phyloP scores from a whole-genome alignment of 2,329 filamentous ascomycete genomes.

The Apiospora rasikravindrae region DNA sequence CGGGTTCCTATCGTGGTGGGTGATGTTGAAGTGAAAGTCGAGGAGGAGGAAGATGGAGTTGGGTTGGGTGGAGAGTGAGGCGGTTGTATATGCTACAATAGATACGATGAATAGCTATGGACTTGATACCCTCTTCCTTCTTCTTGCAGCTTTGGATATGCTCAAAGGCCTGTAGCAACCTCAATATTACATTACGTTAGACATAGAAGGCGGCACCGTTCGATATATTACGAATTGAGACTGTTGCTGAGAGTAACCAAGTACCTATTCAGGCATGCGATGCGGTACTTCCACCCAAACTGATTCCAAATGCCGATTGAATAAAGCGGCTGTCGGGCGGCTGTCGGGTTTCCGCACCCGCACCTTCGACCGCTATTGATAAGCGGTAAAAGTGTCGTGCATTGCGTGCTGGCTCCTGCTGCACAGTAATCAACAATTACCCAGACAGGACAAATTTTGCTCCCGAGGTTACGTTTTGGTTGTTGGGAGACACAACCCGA shows the following conservation, averaged over 20 bases:
- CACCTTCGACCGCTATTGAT: background rate
- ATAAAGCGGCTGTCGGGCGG: background rate
- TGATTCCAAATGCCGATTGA: background rate
- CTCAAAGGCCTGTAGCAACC: background rate
- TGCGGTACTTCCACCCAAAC: background rate
- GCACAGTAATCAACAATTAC: background rate
- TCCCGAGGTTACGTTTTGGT: background rate
- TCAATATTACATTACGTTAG: background rate
- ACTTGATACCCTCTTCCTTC: background rate
- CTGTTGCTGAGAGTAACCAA: background rate
- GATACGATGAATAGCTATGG: background rate
- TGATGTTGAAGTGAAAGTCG: constrained; percentile 32
- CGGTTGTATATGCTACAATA: background rate
- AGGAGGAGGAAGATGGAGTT: constrained; percentile 25
- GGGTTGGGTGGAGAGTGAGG: background rate
- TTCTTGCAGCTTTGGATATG: background rate
- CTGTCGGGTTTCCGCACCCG: background rate
- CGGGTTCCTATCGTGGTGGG: constrained; percentile 29
- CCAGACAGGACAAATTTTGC: background rate
- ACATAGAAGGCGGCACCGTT: too few relatives aligned
- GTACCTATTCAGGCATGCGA: background rate
- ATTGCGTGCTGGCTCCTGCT: background rate
- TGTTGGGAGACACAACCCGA: background rate
- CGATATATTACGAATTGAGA: too few relatives aligned
- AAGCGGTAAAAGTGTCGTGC: constrained; percentile 2